Conservation (phyloP, 805 yeast species). For the Lachancea sp. region DNA sequence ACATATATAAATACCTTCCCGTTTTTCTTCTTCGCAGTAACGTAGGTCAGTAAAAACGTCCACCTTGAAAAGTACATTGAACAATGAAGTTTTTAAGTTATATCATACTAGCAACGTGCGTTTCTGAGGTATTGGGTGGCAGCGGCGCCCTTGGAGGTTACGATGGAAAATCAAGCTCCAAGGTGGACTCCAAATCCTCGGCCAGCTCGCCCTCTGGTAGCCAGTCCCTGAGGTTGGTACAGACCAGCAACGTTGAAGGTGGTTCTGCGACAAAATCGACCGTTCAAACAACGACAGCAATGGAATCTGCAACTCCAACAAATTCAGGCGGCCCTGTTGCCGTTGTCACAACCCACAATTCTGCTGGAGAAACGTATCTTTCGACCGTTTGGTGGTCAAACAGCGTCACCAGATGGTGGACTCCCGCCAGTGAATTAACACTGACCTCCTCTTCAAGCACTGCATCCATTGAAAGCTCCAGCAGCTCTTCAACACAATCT, state of each 20-base stretch:
- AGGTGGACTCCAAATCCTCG: neutral
- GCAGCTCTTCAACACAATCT: neutral
- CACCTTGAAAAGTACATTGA: too few relatives aligned
- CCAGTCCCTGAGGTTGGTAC: slow-evolving; percentile 1
- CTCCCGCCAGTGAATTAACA: slow-evolving; percentile 10
- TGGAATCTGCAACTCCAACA: slow-evolving; percentile 9
- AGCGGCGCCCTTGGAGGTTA: slow-evolving; percentile 1
- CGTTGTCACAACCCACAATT: slow-evolving; percentile 9
- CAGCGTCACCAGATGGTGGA: slow-evolving; percentile 9
- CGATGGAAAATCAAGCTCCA: neutral
- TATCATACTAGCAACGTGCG: neutral
- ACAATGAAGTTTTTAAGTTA: neutral
- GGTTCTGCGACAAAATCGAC: neutral
- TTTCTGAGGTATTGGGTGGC: neutral
- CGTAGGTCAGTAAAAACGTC: too few relatives aligned
- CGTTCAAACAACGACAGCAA: neutral
- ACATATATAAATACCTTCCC: too few relatives aligned
- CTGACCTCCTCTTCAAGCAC: slow-evolving; percentile 5
- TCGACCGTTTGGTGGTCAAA: slow-evolving; percentile 32
- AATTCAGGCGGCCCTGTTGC: slow-evolving; percentile 18
- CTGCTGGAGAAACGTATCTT: slow-evolving; percentile 17
- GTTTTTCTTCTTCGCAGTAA: too few relatives aligned
- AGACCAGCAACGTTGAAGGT: slow-evolving; percentile 7
- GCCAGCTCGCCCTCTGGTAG: neutral
- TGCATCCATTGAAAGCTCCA: slow-evolving; percentile 1